Evolutionary conservation across 306 rosid species (phyloP).

Genomic region (Gillenia trifoliata): DNA sequence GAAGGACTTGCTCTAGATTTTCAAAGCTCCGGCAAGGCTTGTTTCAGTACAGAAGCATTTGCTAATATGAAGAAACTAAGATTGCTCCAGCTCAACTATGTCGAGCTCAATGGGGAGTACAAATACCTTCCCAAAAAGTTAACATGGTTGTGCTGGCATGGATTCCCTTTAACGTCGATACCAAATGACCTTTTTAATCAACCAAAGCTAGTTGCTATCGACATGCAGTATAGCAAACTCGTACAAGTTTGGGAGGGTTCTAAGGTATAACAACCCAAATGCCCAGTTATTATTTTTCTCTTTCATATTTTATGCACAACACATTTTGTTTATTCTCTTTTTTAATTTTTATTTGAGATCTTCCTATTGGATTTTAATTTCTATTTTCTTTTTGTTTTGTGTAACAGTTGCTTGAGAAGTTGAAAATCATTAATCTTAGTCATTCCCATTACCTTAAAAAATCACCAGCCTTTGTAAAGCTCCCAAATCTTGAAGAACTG

Average conservation of each 20-base stretch:
- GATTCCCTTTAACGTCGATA: neutral
- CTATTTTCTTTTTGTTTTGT: neutral
- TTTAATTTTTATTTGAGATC: too few species aligned
- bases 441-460: slow-evolving; percentile 22
- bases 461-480: slow-evolving; percentile 16
- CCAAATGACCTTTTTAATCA: slow-evolving; percentile 8
- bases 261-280: neutral
- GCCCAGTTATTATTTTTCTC: too few species aligned
- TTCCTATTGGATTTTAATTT: neutral
- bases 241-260: slow-evolving; percentile 23
- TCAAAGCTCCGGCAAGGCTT: neutral
- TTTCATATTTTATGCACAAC: neutral
- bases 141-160: neutral
- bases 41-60: slow-evolving; percentile 19
- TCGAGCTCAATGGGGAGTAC: slow-evolving; percentile 11
- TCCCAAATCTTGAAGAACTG: too few species aligned
- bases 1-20: slow-evolving; percentile 11
- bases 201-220: slow-evolving; percentile 22
- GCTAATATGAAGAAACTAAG: slow-evolving; percentile 27
- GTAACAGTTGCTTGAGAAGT: slow-evolving; percentile 7
- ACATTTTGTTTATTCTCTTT: neutral
- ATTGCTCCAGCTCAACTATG: slow-evolving; percentile 30
- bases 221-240: slow-evolving; percentile 21
- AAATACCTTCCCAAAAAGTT: slow-evolving; percentile 20
- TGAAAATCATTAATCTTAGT: slow-evolving; percentile 21